Evolutionary conservation across 2,329 filamentous ascomycete genomes (phyloP).

Genomic region (Exophiala lecanii-corni): DNA sequence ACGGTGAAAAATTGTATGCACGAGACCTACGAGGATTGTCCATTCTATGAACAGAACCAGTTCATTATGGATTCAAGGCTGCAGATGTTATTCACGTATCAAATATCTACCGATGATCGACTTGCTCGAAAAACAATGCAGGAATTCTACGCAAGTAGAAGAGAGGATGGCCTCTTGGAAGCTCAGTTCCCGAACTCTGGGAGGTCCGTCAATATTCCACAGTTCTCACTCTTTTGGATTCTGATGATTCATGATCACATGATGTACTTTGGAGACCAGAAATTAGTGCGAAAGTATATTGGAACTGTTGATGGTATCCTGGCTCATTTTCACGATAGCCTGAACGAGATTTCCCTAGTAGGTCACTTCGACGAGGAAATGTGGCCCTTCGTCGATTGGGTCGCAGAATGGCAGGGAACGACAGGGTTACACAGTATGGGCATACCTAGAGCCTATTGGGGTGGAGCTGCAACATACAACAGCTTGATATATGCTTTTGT

Average conservation of each 20-base stretch:
- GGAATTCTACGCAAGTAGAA: conserved; percentile 30
- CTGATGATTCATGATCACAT: conserved; percentile 32
- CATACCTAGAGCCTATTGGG: neutral
- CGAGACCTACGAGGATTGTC: conserved; percentile 35
- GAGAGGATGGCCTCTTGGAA: conserved; percentile 30
- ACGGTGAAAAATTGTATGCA: conserved; percentile 35
- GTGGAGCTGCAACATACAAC: conserved; percentile 32
- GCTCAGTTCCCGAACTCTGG: conserved; percentile 29
- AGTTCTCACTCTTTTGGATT: conserved; percentile 35
- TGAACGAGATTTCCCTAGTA: conserved; percentile 1
- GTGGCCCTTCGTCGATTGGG: conserved; percentile 37
- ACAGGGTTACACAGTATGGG: conserved; percentile 2
- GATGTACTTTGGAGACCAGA: conserved; percentile 30
- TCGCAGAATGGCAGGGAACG: conserved; percentile 28
- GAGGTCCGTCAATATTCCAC: conserved; percentile 28
- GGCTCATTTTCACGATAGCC: neutral
- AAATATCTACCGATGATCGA: conserved; percentile 32
- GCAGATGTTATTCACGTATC: conserved; percentile 32
- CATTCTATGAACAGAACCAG: conserved; percentile 36
- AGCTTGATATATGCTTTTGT: conserved; percentile 39
- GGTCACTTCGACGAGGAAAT: conserved; percentile 25
- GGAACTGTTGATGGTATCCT: conserved; percentile 3
- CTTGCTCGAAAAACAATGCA: conserved; percentile 33
- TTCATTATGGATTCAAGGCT: conserved; percentile 28
- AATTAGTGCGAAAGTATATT: conserved; percentile 16